phyloP scores from a whole-genome alignment of 495 filamentous ascomycete species.

The Aspergillus bertholletiae region DNA sequence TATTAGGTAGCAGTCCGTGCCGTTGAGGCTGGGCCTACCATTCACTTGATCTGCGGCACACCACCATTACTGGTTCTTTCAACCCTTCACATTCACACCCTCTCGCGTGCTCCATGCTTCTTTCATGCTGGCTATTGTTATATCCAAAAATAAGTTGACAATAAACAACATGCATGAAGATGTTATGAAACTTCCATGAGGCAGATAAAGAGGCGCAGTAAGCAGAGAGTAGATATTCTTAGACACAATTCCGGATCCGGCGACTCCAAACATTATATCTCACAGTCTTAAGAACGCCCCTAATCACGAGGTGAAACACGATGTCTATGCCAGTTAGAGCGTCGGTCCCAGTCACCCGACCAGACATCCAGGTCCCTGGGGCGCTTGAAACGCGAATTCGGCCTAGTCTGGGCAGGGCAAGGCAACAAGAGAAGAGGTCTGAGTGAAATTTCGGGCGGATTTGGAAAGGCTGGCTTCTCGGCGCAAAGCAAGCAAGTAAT shows the following conservation, averaged over 20 bases:
- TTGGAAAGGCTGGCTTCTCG: constrained; percentile 1
- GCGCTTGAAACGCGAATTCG: not conserved
- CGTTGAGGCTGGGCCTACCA: not conserved
- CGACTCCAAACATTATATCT: not conserved
- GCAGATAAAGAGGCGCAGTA: not conserved
- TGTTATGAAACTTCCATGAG: not conserved
- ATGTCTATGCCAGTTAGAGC: not conserved
- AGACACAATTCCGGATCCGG: not conserved
- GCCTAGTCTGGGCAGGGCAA: not conserved
- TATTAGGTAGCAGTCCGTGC: not conserved
- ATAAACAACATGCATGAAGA: not conserved
- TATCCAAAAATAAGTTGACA: not conserved
- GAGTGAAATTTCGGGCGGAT: not conserved
- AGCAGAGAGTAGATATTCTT: not conserved
- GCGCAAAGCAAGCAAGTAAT: constrained; percentile 2
- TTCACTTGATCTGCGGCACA: not conserved
- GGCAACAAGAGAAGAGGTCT: not conserved
- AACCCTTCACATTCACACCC: not conserved
- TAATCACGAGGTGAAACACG: not conserved
- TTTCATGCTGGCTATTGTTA: not conserved
- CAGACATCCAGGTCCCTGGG: not conserved
- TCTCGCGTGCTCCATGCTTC: not conserved
- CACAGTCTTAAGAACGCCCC: not conserved
- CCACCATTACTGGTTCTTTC: not conserved
- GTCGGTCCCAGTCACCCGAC: not conserved